Evolutionary conservation across 2,329 filamentous ascomycete genomes (phyloP), one percentile per base, ranked within the genome.

Genomic region (Penicillium occitanis): DNA sequence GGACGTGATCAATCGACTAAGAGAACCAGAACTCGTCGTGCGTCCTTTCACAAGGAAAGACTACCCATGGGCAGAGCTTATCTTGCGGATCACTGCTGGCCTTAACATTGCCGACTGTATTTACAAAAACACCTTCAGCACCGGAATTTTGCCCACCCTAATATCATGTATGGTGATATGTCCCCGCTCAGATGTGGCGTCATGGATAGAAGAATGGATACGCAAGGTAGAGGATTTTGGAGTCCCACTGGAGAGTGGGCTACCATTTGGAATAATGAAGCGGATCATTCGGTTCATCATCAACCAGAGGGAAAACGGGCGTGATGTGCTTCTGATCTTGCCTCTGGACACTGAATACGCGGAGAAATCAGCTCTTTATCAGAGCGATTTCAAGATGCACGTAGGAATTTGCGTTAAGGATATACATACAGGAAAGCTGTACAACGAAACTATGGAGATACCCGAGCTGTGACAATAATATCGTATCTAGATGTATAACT

Each of bases 351-450:
- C 51, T 3, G 61, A 63, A 57, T 48, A 57, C 30, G 35, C 61
- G 11, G 61, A 63, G 17, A 63, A 63, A 37, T 63, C 61, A 22
- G 61, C 55, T 63, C 61, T 63, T 11, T 63, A 63, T 25, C 61
- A 63, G 28, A 63, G 61, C n/a, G 61, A 63, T 63, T 63, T 63
- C 50, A 63, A 37, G 37, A 63, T 63, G 61, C 44, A 63, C 33
- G 61, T 63, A 19, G 50, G 28, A 8, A 50, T 57, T 35, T 63
- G 61, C 37, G 50, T 35, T 8, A 63, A 63, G 50, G 37, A 63
- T 46, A 63, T 55, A 8, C 19, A 33, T 13, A 63, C 61, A 13
- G 61, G 61, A 33, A 55, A 46, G 22, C 22, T 63, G 22, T 63
- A 55, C 28, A 44, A 57, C 14, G 50, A 63, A 22, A 57, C 40